These are phyloP conservation scores for Zygosaccharomyces siamensis DNA, from an alignment of 805 yeast species.

Conservation along the genomic window DNA sequence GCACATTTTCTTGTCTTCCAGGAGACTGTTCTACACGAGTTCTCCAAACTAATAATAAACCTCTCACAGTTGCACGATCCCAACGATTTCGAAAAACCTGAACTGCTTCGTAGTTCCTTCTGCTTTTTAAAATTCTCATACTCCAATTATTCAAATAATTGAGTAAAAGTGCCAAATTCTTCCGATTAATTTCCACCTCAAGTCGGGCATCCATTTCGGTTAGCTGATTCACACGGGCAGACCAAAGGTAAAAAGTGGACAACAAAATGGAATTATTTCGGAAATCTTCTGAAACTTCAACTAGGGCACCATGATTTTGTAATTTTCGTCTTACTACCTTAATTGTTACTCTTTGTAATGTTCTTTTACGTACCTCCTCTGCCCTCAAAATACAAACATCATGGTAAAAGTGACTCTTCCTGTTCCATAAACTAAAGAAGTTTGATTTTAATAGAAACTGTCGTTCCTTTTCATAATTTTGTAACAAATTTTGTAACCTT, in stretches of 20 bases:
- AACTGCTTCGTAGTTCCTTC: constrained; percentile 35
- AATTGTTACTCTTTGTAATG: neutral
- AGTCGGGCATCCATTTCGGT: constrained; percentile 17
- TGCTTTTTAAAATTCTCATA: constrained; percentile 31
- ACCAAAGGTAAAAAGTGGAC: constrained; percentile 26
- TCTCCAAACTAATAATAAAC: constrained; percentile 36
- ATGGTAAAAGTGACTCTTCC: constrained; percentile 7
- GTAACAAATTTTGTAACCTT: constrained; percentile 10
- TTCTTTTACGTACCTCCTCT: constrained; percentile 5
- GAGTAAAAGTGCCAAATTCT: constrained; percentile 20
- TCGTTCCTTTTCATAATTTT: constrained; percentile 6
- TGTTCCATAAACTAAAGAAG: constrained; percentile 12
- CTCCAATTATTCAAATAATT: constrained; percentile 35
- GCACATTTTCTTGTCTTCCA: constrained; percentile 5
- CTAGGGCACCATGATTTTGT: neutral
- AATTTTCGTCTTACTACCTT: neutral
- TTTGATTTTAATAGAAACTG: neutral
- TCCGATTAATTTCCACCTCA: constrained; percentile 24
- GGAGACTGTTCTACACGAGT: constrained; percentile 16
- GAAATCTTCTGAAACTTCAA: constrained; percentile 18
- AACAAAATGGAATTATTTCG: constrained; percentile 23
- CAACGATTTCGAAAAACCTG: constrained; percentile 36
- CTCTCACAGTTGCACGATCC: constrained; percentile 39
- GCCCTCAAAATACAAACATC: constrained; percentile 13
- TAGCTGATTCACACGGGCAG: constrained; percentile 11